Conservation (phyloP, 2,329 filamentous ascomycete genomes). For the Dryadomyces quercus-mongolicae region DNA sequence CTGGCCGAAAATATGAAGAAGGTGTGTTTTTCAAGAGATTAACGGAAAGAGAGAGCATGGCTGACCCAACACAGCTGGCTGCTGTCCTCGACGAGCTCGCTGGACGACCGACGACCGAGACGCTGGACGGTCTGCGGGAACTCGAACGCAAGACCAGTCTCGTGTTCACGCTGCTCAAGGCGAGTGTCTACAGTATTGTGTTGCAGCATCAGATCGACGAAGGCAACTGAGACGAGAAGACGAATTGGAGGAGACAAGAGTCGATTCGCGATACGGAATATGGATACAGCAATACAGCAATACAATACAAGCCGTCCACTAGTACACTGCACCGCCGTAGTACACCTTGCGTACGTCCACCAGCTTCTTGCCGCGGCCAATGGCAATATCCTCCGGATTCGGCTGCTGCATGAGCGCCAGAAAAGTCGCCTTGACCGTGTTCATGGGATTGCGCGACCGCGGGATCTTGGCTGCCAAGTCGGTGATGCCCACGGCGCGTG, state of each 20-base stretch:
- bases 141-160: constrained; percentile 90
- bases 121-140: constrained; percentile 73
- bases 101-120: constrained; percentile 62
- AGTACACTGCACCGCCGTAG: constrained; percentile 68
- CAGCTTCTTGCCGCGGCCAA: constrained; percentile 83
- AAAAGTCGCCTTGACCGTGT: constrained; percentile 86
- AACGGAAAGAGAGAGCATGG: neutral
- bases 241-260: constrained; percentile 10
- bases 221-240: constrained; percentile 34
- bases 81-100: constrained; percentile 50
- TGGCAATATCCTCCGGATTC: constrained; percentile 79
- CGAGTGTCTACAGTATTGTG: constrained; percentile 97
- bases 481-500: constrained; percentile 70
- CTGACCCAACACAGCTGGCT: constrained; percentile 35
- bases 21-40: constrained; percentile 30
- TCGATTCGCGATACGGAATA: neutral
- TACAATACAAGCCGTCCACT: constrained; percentile 11
- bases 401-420: constrained; percentile 72
- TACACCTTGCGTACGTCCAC: constrained; percentile 96
- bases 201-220: constrained; percentile 91
- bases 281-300: no score
- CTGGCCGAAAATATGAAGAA: constrained; percentile 85
- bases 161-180: constrained; percentile 92
- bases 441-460: constrained; percentile 90
- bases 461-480: constrained; percentile 77